Evolutionary conservation across 1,284 basidiomycete species (phyloP), one percentile per base, ranked within the genome.

Genomic region (Irpex sp.): DNA sequence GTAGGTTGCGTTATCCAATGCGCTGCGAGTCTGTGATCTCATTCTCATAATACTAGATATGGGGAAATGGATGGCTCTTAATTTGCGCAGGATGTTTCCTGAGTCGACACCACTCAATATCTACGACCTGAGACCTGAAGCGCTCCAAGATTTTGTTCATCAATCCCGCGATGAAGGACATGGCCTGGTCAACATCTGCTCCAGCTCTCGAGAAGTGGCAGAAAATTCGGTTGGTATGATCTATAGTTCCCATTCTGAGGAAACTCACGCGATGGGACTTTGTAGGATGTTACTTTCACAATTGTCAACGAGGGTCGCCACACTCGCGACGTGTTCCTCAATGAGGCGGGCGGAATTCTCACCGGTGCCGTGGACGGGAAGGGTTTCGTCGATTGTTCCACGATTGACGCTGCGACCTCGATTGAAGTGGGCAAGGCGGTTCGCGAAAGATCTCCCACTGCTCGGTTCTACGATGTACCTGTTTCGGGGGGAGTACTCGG

Each of bases 351-450:
- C 9, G 54, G 54, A 15, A 36, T 56, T 15, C 31, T 56, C 21
- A 56, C 54, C 9, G 54, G 54, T 15, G 8, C 31, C 5, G 31
- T 56, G 11, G 31, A 56, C 31, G 15, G 34, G 13, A 56, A 31
- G 13, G 26, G 15, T 17, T 56, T 56, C 21, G 54, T 56, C 19
- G 54, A 56, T 26, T 56, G 54, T 56, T 56, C 54, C 34, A 56
- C 54, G 21, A 56, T 56, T 36, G 54, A 56, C 31, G 21, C 54
- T 13, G 11, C 26, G 3, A 56, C 54, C 13, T 56, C 54, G 5
- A 26, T 56, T 26, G 54, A 56, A 56, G 54, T 56, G 5, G 54
- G 54, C 26, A 56, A 56, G 34, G 54, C 54, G n/a, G 54, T 56
- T 36, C 11, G 13, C 54, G 21, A 31, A 54, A 21, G 11, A 36